These are phyloP conservation scores for Sporothrix inflata DNA, from an alignment of 2,329 filamentous ascomycete genomes.

Conservation along the genomic window DNA sequence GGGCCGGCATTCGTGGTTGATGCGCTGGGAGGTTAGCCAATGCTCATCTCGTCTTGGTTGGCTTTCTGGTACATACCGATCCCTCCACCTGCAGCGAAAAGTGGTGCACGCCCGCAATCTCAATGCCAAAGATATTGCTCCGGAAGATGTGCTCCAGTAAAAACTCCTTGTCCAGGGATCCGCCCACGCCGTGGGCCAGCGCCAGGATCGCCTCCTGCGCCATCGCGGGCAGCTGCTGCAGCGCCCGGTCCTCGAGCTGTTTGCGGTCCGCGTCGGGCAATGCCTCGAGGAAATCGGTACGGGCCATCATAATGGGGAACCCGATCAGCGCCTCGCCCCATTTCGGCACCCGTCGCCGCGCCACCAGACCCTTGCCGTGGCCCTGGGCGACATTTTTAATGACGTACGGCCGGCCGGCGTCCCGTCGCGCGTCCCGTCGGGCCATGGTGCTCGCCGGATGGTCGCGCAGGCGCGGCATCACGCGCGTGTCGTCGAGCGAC, in stretches of 20 bases:
- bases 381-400: slow-evolving; percentile 33
- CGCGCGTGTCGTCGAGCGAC: slow-evolving; percentile 35
- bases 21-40: slow-evolving; percentile 24
- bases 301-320: slow-evolving; percentile 36
- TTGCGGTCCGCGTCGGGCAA: slow-evolving; percentile 27
- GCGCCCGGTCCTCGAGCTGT: slow-evolving; percentile 33
- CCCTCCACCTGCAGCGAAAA: slow-evolving; percentile 36
- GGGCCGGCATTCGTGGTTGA: slow-evolving; percentile 37
- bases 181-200: slow-evolving; percentile 33
- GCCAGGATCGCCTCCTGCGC: slow-evolving; percentile 32
- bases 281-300: slow-evolving; percentile 35
- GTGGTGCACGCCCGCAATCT: slow-evolving; percentile 37
- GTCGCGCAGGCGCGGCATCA: slow-evolving; percentile 26
- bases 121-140: slow-evolving; percentile 39
- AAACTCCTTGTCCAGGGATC: slow-evolving; percentile 23
- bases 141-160: slow-evolving; percentile 36
- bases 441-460: slow-evolving; percentile 32
- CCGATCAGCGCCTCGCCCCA: slow-evolving; percentile 36
- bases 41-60: not conserved
- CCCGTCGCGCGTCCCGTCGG: not conserved
- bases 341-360: slow-evolving; percentile 31
- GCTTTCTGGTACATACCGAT: slow-evolving; percentile 32
- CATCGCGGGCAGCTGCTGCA: slow-evolving; percentile 33
- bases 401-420: slow-evolving; percentile 27
- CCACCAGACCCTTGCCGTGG: slow-evolving; percentile 36